These are phyloP conservation scores for Fomitopsis schrenkii DNA, from an alignment of 1,284 basidiomycete species.

Conservation along the genomic window DNA sequence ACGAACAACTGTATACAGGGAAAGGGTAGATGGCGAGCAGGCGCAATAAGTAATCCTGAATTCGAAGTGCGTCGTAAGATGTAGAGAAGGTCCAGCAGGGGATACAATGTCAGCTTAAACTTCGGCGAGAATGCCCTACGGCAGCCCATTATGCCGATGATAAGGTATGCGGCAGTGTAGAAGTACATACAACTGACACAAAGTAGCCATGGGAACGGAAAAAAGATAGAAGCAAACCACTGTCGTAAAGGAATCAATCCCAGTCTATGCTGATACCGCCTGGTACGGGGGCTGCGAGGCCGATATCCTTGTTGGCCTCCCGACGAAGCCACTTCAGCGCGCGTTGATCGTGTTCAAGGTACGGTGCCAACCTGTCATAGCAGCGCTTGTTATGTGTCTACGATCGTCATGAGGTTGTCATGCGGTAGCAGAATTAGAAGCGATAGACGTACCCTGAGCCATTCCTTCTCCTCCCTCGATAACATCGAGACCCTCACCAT, in stretches of 20 bases:
- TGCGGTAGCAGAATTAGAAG: background rate
- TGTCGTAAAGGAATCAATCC: slow-evolving; percentile 40
- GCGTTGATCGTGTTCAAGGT: slow-evolving; percentile 75
- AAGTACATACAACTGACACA: slow-evolving; percentile 6
- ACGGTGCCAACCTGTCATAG: slow-evolving; percentile 65
- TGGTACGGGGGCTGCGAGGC: slow-evolving; percentile 52
- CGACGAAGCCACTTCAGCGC: slow-evolving; percentile 80
- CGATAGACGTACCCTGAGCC: slow-evolving; percentile 68
- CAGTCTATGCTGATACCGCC: slow-evolving; percentile 73
- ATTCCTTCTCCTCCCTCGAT: slow-evolving; percentile 80
- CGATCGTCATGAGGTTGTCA: background rate
- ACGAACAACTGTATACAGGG: background rate
- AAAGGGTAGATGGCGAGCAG: background rate
- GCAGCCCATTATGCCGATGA: slow-evolving; percentile 15
- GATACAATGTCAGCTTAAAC: background rate
- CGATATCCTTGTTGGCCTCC: slow-evolving; percentile 69
- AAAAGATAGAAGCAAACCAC: background rate
- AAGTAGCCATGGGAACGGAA: background rate
- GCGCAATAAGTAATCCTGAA: slow-evolving; percentile 8
- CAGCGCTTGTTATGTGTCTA: slow-evolving; percentile 85
- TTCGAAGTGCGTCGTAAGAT: background rate
- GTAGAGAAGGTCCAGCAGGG: background rate
- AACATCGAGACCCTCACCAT: slow-evolving; percentile 87
- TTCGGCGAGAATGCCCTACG: slow-evolving; percentile 21
- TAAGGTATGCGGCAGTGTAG: slow-evolving; percentile 13